These are phyloP conservation scores for Osmanthus fragrans DNA, from an alignment of 257 asterid species.

Conservation along the genomic window DNA sequence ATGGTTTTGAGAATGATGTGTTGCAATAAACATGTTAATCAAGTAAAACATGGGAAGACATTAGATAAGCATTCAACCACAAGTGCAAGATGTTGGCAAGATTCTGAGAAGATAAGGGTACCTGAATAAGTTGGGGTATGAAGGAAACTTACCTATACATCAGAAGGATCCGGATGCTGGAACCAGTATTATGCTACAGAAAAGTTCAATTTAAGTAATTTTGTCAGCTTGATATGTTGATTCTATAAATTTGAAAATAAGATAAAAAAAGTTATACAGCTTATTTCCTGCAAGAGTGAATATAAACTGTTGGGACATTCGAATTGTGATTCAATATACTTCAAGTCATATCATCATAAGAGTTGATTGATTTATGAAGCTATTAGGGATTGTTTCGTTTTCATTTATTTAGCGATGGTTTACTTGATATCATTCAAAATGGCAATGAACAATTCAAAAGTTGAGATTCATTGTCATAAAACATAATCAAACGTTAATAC, in stretches of 20 bases:
- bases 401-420: not conserved
- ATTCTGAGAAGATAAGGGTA: not conserved
- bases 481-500: not conserved
- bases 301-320: not conserved
- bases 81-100: not conserved
- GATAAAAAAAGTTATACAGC: not conserved
- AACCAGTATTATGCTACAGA: slow-evolving; percentile 70
- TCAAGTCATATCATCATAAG: not conserved
- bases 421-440: not conserved
- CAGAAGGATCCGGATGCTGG: slow-evolving; percentile 76
- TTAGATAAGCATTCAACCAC: not conserved
- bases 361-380: not conserved
- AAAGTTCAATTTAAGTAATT: slow-evolving; percentile 15
- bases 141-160: slow-evolving; percentile 61
- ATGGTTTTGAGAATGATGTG: not conserved
- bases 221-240: slow-evolving; percentile 23
- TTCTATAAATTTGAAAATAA: slow-evolving; percentile 16
- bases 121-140: slow-evolving; percentile 4
- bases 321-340: not conserved
- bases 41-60: not conserved
- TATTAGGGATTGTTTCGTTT: not conserved
- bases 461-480: not conserved
- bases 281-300: slow-evolving; percentile 15
- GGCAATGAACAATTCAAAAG: not conserved
- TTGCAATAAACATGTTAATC: not conserved